phyloP scores from a whole-genome alignment of 805 yeast genomes.

The Saturnispora silvae region DNA sequence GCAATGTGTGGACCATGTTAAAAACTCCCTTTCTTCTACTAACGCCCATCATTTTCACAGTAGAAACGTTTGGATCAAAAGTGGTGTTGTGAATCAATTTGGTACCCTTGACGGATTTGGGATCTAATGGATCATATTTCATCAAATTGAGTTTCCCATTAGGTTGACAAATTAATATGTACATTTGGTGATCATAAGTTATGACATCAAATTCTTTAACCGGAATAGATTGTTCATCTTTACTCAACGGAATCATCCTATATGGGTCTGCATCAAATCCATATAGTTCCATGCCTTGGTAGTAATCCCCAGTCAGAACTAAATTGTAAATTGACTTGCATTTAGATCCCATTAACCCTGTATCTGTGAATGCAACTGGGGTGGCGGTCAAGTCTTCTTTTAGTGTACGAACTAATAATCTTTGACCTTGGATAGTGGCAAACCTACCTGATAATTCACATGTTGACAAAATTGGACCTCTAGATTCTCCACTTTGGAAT shows the following conservation, averaged over 20 bases:
- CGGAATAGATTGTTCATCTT: slow-evolving; percentile 54
- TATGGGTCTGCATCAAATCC: slow-evolving; percentile 96
- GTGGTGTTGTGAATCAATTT: slow-evolving; percentile 58
- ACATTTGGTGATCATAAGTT: slow-evolving; percentile 58
- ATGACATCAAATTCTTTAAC: slow-evolving; percentile 69
- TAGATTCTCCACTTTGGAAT: slow-evolving; percentile 39
- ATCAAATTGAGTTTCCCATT: slow-evolving; percentile 57
- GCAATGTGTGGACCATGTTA: slow-evolving; percentile 23
- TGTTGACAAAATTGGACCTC: slow-evolving; percentile 75
- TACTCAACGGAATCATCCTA: slow-evolving; percentile 68
- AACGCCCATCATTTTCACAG: slow-evolving; percentile 42
- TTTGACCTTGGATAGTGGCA: slow-evolving; percentile 79
- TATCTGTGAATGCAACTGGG: slow-evolving; percentile 89
- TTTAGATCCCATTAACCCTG: slow-evolving; percentile 70
- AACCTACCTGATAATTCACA: slow-evolving; percentile 78
- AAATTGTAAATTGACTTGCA: slow-evolving; percentile 77
- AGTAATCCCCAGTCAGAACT: slow-evolving; percentile 69
- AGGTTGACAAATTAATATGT: slow-evolving; percentile 58
- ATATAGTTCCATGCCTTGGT: slow-evolving; percentile 65
- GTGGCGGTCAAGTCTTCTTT: slow-evolving; percentile 69
- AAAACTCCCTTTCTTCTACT: slow-evolving; percentile 26
- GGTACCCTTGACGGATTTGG: slow-evolving; percentile 71
- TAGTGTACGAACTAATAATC: slow-evolving; percentile 63
- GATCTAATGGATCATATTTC: slow-evolving; percentile 89
- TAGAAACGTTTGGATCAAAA: slow-evolving; percentile 54